Evolutionary conservation across 345 rosid species (phyloP).

Genomic region (Eucalyptus marginata): DNA sequence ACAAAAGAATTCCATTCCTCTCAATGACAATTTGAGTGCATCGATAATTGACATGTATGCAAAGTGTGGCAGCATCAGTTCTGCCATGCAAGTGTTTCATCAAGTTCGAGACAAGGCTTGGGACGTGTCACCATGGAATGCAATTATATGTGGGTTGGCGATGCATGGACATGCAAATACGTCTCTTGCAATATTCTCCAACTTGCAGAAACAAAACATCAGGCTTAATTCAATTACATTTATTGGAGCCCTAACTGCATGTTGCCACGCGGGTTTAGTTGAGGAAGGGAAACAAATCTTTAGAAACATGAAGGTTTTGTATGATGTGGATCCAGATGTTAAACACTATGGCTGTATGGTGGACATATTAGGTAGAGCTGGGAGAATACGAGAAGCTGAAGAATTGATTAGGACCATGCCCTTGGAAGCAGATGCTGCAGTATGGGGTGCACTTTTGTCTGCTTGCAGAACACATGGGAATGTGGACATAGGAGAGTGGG

Average conservation of each 20-base stretch:
- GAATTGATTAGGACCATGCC: conserved; percentile 59
- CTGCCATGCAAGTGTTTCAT: conserved; percentile 48
- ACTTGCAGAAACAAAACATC: conserved; percentile 27
- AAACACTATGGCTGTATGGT: conserved; percentile 67
- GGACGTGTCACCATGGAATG: conserved; percentile 77
- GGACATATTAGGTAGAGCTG: conserved; percentile 68
- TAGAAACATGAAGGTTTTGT: conserved; percentile 32
- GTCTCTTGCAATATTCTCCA: conserved; percentile 43
- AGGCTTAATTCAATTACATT: conserved; percentile 58
- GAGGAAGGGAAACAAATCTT: conserved; percentile 48
- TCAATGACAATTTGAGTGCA: conserved; percentile 59
- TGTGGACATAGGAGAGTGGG: conserved; percentile 53
- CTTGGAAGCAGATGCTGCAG: conserved; percentile 59
- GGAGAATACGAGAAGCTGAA: conserved; percentile 51
- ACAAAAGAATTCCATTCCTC: conserved; percentile 20
- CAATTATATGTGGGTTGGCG: conserved; percentile 70
- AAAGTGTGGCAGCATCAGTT: conserved; percentile 70
- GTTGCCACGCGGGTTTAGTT: conserved; percentile 65
- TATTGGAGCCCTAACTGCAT: conserved; percentile 65
- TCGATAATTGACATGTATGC: conserved; percentile 87
- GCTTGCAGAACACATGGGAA: conserved; percentile 55
- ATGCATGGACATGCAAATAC: conserved; percentile 50
- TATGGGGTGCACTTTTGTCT: conserved; percentile 66
- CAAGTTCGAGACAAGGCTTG: conserved; percentile 19
- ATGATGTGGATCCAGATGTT: conserved; percentile 47